Base-by-base conservation (phyloP, 192 early-diverging fungal species). In the Cetraspora pellucida region DNA sequence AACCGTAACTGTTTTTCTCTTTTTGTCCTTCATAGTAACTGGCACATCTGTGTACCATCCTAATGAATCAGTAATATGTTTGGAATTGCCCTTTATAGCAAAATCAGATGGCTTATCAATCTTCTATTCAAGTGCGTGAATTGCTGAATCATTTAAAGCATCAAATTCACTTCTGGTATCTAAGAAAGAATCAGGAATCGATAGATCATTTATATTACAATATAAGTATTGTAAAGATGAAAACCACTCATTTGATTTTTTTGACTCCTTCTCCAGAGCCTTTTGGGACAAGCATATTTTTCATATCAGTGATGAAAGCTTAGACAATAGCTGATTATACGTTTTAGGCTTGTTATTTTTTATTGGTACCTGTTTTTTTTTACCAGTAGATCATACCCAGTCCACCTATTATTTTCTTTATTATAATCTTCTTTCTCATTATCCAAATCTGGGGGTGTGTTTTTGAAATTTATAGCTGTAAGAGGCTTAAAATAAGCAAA, bases 341-440 rank as follows among this genome's bases (percentile, higher is more conserved):
- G 21, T 47, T 68, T 68, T 14, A 45, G 66, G 45, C 9, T 21
- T 17, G 30, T 28, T 68, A 10, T 21, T 10, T 47, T 25, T n/a
- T 49, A 44, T 17, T 17, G 44, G 45, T 21, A 27, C 16, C 44
- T 21, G 21, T 46, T 67, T 67, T 67, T 66, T 67, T 67, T 67
- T 67, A 25, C 19, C 19, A 30, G 31, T 8, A 0, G 10, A 30
- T 43, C 66, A 25, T 67, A 45, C 44, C 43, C 66, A 25, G 37
- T 44, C 31, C 10, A 67, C 10, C 13, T 43, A 67, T 67, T 46
- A 19, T 67, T 17, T 46, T 17, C 65, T 25, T 67, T 17, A 43
- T 67, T 5, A 67, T 44, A 68, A 14, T 16, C 21, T 0, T 45
- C 45, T 37, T 68, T 44, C 17, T 47, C 19, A 47, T 25, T n/a